Base-by-base conservation (phyloP, 2,329 filamentous ascomycete species). In the Myriosclerotinia duriaeana region DNA sequence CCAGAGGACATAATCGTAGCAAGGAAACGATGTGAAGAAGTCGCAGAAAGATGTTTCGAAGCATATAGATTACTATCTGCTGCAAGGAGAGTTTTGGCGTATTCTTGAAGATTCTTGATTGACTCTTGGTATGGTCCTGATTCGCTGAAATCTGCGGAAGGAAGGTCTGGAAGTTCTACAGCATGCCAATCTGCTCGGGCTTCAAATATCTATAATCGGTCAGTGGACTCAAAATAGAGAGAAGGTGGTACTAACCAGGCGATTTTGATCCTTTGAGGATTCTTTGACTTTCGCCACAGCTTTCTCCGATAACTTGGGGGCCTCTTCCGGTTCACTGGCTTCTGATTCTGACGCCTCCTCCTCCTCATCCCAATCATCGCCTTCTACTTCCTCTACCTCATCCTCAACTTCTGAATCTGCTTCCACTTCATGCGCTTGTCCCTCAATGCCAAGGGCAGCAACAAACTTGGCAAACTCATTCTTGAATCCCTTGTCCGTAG, bases 1-100 rank as follows among this genome's bases (percentile, higher is more conserved):
- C 95, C 95, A 1, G 93, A 96, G 12, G 92, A 83, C 91, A 98
- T 97, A 77, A 99, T 97, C 22, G 93, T 96, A 1, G 93, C 92
- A 83, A 98, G 89, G 82, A 99, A 99, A 77, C 93, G 96, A 78
- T 96, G 91, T 52, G 93, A 94, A 2, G 94, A 95, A 36, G 92
- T 92, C 61, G 91, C 87, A 8, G 91, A 87, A 66, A 90, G 81
- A 71, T 92, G 83, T 52, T 84, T 89, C 36, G 87, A 85, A 65
- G 84, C 84, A 79, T 97, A 99, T 56, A 86, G 82, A 52, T 86
- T 83, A 69, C 90, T 90, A 76, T 99, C 95, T 36, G 87, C 83
- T 64, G 96, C 88, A 26, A 98, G 81, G 8, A 98, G 82, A 12
- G 84, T 82, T 69, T 87, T 85, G 4, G 92, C 93, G 77, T 96